Evolutionary conservation across 352 stramenopile species (phyloP).

Genomic region (Pythium sp.): DNA sequence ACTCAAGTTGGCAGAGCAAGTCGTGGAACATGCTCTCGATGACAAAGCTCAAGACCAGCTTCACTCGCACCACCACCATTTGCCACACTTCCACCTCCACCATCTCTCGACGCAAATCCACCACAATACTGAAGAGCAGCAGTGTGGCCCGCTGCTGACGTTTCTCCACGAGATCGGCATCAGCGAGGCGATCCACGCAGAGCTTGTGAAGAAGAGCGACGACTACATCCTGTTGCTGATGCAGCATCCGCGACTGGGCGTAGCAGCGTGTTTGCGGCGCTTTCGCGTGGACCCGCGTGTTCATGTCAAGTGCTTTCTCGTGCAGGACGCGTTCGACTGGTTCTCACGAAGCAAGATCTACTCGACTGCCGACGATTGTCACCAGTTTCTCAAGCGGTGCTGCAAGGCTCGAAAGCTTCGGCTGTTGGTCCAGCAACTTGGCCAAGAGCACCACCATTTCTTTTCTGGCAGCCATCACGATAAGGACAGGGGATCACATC

Average conservation of each 20-base stretch:
- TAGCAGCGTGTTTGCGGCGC: constrained; percentile 42
- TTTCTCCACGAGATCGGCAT: constrained; percentile 57
- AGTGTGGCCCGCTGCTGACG: constrained; percentile 20
- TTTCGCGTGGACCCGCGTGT: constrained; percentile 77
- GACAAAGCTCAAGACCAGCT: not conserved
- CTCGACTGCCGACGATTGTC: constrained; percentile 26
- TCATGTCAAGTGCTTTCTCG: constrained; percentile 66
- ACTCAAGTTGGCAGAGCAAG: constrained; percentile 34
- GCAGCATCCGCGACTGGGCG: constrained; percentile 46
- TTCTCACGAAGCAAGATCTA: constrained; percentile 52
- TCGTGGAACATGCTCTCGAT: constrained; percentile 7
- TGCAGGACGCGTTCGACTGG: constrained; percentile 71
- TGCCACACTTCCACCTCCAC: constrained; percentile 8
- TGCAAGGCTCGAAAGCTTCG: constrained; percentile 73
- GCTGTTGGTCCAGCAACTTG: constrained; percentile 56
- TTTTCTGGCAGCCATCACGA: constrained; percentile 29
- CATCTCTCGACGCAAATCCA: constrained; percentile 1
- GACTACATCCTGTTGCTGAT: constrained; percentile 78
- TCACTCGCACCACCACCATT: constrained; percentile 1
- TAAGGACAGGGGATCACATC: not conserved
- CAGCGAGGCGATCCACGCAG: constrained; percentile 37
- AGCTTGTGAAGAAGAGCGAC: constrained; percentile 51
- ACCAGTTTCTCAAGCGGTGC: constrained; percentile 65
- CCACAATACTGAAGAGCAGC: constrained; percentile 7
- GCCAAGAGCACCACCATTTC: constrained; percentile 44